phyloP scores from a whole-genome alignment of 129 eudicot species.

The Solidago caesia region DNA sequence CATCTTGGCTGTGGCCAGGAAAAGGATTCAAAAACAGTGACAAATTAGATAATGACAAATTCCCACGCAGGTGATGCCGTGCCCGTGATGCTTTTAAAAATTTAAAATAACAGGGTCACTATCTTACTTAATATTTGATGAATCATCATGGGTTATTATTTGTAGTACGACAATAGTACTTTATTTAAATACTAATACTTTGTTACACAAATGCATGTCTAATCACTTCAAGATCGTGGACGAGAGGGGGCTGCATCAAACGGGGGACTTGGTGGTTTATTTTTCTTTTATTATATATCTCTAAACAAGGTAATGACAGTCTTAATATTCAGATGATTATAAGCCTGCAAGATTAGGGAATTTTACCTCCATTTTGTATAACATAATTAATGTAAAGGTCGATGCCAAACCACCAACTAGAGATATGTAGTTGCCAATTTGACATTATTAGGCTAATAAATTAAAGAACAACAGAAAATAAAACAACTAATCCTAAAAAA shows the following conservation, averaged over 20 bases:
- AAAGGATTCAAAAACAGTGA: too few relatives aligned
- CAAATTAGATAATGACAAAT: neutral
- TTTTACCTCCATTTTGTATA: neutral
- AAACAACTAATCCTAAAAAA: neutral
- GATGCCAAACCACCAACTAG: neutral
- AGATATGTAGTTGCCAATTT: neutral
- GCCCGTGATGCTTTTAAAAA: neutral
- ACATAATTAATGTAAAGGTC: neutral
- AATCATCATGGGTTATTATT: conserved; percentile 11
- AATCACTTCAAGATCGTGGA: conserved; percentile 19
- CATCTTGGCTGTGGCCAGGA: too few relatives aligned
- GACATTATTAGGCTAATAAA: neutral
- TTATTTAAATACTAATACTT: conserved; percentile 13
- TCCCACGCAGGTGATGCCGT: neutral
- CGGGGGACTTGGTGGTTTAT: neutral
- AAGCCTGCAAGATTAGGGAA: neutral
- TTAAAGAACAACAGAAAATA: neutral
- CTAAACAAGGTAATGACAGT: conserved; percentile 9
- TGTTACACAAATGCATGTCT: conserved; percentile 28
- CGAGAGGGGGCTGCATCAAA: neutral
- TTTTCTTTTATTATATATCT: conserved; percentile 6
- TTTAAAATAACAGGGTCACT: conserved; percentile 20
- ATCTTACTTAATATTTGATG: conserved; percentile 19
- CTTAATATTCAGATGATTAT: neutral
- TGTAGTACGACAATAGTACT: conserved; percentile 32